These are phyloP conservation scores for Aspergillus fumigatiaffinis DNA, from an alignment of 2,329 filamentous ascomycete genomes.

Conservation along the genomic window DNA sequence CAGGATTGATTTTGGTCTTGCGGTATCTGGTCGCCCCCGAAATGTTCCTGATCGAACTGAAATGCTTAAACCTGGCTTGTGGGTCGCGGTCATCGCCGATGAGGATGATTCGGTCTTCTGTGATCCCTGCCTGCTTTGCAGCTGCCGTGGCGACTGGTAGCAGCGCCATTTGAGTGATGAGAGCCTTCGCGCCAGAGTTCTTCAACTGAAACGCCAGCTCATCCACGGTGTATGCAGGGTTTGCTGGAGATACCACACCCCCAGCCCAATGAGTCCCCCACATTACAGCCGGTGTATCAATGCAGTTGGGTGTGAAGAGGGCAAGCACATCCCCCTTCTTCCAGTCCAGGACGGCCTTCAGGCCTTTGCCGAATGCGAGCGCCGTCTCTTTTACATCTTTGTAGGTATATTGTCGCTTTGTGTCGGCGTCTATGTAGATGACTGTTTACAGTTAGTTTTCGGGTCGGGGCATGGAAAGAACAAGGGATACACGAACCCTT, in stretches of 20 bases:
- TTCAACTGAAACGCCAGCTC: slow-evolving; percentile 82
- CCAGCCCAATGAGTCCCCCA: slow-evolving; percentile 82
- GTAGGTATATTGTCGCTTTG: slow-evolving; percentile 66
- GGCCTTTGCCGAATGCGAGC: slow-evolving; percentile 72
- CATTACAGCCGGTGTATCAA: slow-evolving; percentile 74
- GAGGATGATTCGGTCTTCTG: slow-evolving; percentile 68
- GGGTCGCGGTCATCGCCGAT: slow-evolving; percentile 63
- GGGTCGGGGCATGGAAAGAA: neutral
- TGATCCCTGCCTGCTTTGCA: slow-evolving; percentile 65
- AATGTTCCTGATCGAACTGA: slow-evolving; percentile 64
- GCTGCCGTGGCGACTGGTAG: slow-evolving; percentile 64
- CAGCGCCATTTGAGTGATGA: slow-evolving; percentile 69
- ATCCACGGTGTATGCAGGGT: slow-evolving; percentile 78
- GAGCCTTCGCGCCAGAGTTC: slow-evolving; percentile 68
- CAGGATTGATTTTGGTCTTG: slow-evolving; percentile 60
- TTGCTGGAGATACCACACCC: slow-evolving; percentile 77
- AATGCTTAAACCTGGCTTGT: slow-evolving; percentile 62
- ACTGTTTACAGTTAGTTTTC: slow-evolving; percentile 47
- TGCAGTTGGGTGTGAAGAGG: slow-evolving; percentile 78
- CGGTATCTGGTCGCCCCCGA: slow-evolving; percentile 57
- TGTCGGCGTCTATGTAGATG: slow-evolving; percentile 73
- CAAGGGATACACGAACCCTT: slow-evolving; percentile 54
- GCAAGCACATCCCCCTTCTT: slow-evolving; percentile 77
- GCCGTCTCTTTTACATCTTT: slow-evolving; percentile 62
- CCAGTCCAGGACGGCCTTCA: slow-evolving; percentile 73